These are phyloP conservation scores for Canavalia ensiformis DNA, from an alignment of 306 rosid species.

Conservation along the genomic window DNA sequence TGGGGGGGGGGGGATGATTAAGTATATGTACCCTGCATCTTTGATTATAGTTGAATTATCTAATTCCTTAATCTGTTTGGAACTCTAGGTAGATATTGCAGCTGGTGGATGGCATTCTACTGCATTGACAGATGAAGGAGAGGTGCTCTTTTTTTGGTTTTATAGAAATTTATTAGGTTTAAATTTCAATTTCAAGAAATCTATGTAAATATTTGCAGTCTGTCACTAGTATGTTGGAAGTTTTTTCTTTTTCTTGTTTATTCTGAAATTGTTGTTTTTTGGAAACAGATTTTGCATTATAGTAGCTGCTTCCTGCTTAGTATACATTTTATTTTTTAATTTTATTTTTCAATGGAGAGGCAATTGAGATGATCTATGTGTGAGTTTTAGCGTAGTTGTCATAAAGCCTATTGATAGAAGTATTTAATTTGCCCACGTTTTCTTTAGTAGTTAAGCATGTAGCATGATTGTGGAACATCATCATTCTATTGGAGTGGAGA, in stretches of 20 bases:
- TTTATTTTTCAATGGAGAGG: background rate
- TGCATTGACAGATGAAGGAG: slow-evolving; percentile 88
- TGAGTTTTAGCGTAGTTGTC: slow-evolving; percentile 22
- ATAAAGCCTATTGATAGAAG: slow-evolving; percentile 13
- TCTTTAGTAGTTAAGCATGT: slow-evolving; percentile 5
- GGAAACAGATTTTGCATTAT: slow-evolving; percentile 19
- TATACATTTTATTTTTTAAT: background rate
- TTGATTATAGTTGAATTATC: slow-evolving; percentile 6
- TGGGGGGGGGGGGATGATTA: too few relatives aligned
- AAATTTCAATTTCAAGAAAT: slow-evolving; percentile 35
- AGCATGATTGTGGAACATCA: background rate
- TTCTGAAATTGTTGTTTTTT: background rate
- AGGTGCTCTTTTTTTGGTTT: slow-evolving; percentile 63
- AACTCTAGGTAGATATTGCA: slow-evolving; percentile 87
- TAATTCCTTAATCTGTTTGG: slow-evolving; percentile 38
- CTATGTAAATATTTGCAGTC: slow-evolving; percentile 9
- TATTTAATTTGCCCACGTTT: background rate
- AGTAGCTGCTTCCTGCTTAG: background rate
- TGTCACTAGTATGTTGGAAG: background rate
- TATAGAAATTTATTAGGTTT: slow-evolving; percentile 39
- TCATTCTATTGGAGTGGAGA: slow-evolving; percentile 10
- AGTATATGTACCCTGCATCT: too few relatives aligned
- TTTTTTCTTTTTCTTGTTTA: slow-evolving; percentile 8
- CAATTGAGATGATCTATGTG: slow-evolving; percentile 1
- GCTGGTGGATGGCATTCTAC: slow-evolving; percentile 99